Evolutionary conservation across 257 asterid species (phyloP).

Genomic region (Ophiorrhiza pumila): DNA sequence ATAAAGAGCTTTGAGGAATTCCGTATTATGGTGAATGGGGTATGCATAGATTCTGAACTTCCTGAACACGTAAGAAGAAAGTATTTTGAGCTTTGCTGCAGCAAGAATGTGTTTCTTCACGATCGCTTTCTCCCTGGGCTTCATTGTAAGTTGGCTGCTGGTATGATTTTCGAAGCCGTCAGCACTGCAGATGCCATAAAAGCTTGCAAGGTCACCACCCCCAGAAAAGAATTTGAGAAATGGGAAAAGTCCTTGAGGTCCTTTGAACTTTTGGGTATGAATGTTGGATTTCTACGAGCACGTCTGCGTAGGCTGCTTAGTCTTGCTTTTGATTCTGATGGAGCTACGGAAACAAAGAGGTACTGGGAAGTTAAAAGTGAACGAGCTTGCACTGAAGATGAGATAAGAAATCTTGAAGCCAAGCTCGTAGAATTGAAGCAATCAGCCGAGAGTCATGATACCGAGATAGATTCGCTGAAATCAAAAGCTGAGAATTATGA

Average conservation of each 20-base stretch:
- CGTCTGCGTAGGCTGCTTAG: constrained; percentile 25
- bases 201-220: constrained; percentile 30
- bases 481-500: constrained; percentile 31
- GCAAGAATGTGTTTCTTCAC: constrained; percentile 30
- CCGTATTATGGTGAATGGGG: constrained; percentile 31
- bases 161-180: constrained; percentile 32
- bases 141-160: constrained; percentile 29
- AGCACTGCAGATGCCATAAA: constrained; percentile 33
- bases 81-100: constrained; percentile 36
- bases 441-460: constrained; percentile 16
- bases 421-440: constrained; percentile 28
- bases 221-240: constrained; percentile 26
- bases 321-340: constrained; percentile 29
- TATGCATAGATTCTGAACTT: constrained; percentile 35
- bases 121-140: constrained; percentile 32
- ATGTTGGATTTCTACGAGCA: constrained; percentile 31
- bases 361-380: constrained; percentile 28
- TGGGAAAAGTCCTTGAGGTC: constrained; percentile 38
- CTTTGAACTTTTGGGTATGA: constrained; percentile 37
- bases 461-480: constrained; percentile 26
- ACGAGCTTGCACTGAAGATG: constrained; percentile 20
- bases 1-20: constrained; percentile 28
- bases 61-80: constrained; percentile 28
- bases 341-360: constrained; percentile 27
- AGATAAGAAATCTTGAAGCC: constrained; percentile 26